These are phyloP conservation scores for Kazachstania sp. DNA, from an alignment of 1,139 yeast species.

Conservation along the genomic window DNA sequence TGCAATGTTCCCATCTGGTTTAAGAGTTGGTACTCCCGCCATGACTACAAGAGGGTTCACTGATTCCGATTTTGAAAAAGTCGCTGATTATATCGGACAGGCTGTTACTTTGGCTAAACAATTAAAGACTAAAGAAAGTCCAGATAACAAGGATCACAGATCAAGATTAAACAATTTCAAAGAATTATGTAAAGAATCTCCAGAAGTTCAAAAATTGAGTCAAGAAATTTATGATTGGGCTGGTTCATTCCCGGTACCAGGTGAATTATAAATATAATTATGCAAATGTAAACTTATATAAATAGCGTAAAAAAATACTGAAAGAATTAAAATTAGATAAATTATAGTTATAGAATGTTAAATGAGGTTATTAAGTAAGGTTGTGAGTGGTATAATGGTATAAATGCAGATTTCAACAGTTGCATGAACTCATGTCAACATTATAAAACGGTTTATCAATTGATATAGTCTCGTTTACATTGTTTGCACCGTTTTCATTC, in stretches of 20 bases:
- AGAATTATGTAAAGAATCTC: conserved; percentile 49
- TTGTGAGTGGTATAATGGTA: neutral
- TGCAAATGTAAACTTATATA: neutral
- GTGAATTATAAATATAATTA: conserved; percentile 39
- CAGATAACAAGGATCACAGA: conserved; percentile 41
- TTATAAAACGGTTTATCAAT: neutral
- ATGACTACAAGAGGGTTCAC: conserved; percentile 96
- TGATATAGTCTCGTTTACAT: neutral
- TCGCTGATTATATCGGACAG: conserved; percentile 66
- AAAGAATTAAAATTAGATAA: neutral
- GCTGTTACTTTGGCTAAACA: conserved; percentile 63
- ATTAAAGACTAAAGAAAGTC: conserved; percentile 46
- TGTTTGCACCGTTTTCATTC: neutral
- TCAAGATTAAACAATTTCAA: conserved; percentile 59
- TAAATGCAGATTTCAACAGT: neutral
- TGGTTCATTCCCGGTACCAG: conserved; percentile 68
- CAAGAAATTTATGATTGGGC: conserved; percentile 61
- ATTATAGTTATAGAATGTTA: neutral
- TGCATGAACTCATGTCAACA: neutral
- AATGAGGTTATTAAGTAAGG: neutral
- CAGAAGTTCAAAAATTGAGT: conserved; percentile 50
- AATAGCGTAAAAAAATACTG: neutral
- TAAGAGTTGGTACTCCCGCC: conserved; percentile 96
- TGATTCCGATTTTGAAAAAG: conserved; percentile 64
- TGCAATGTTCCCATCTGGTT: conserved; percentile 90